These are phyloP conservation scores for Boletus reticulatus DNA, from an alignment of 768 basidiomycete genomes.

Conservation along the genomic window DNA sequence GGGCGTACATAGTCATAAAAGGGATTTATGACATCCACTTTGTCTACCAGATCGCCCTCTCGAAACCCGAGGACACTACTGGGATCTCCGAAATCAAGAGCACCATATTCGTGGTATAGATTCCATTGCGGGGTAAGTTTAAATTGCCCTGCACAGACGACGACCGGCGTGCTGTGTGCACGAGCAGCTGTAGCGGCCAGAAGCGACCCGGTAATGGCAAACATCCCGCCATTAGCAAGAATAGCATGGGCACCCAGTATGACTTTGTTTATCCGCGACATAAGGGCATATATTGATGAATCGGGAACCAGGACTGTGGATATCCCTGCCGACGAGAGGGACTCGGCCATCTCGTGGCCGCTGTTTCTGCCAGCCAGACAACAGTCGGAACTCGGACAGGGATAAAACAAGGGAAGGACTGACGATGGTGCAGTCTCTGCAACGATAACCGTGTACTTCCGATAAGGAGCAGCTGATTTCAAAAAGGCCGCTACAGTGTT, in stretches of 20 bases:
- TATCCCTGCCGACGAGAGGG: conserved; percentile 74
- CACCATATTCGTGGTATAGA: conserved; percentile 81
- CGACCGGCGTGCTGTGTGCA: conserved; percentile 87
- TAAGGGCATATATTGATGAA: conserved; percentile 91
- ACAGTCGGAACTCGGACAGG: conserved; percentile 1
- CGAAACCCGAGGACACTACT: conserved; percentile 70
- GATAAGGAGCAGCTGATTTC: conserved; percentile 82
- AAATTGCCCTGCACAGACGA: conserved; percentile 94
- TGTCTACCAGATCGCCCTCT: conserved; percentile 76
- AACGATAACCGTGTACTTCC: conserved; percentile 95
- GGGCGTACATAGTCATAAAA: conserved; percentile 95
- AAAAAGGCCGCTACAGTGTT: conserved; percentile 92
- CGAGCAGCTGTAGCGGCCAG: conserved; percentile 85
- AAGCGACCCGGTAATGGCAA: conserved; percentile 82
- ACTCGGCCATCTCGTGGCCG: conserved; percentile 81
- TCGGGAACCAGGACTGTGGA: conserved; percentile 98
- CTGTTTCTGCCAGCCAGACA: conserved; percentile 54
- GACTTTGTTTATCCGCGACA: conserved; percentile 97
- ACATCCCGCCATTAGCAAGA: conserved; percentile 95
- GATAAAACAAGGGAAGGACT: conserved; percentile 30
- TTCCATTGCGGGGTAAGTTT: conserved; percentile 94
- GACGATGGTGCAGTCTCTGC: conserved; percentile 94
- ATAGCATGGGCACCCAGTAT: conserved; percentile 94
- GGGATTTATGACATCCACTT: conserved; percentile 93
- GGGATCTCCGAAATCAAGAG: conserved; percentile 74